Evolutionary conservation across 768 basidiomycete species (phyloP).

Genomic region (Butyriboletus loyo): DNA sequence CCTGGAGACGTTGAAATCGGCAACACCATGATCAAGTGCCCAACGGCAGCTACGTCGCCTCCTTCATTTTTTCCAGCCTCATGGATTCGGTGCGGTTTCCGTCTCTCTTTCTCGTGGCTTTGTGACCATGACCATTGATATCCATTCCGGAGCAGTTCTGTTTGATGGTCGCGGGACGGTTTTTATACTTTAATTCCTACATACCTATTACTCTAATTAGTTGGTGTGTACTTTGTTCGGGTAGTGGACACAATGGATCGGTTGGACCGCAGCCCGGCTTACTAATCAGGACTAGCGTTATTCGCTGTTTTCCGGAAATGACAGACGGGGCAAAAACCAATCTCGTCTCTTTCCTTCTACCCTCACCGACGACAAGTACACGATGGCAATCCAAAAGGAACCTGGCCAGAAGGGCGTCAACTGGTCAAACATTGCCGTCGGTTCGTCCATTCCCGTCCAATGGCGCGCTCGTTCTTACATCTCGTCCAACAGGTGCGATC

Average conservation of each 20-base stretch:
- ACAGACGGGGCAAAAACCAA: not conserved
- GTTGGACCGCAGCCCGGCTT: too few relatives aligned
- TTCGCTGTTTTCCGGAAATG: not conserved
- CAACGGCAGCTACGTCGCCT: constrained; percentile 2
- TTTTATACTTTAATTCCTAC: constrained; percentile 28
- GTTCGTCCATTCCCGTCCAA: constrained; percentile 44
- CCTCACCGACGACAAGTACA: constrained; percentile 18
- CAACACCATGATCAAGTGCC: constrained; percentile 25
- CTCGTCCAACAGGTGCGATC: constrained; percentile 64
- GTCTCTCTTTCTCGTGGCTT: constrained; percentile 23
- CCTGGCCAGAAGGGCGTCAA: constrained; percentile 89
- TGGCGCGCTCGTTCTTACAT: constrained; percentile 17
- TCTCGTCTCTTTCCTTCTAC: constrained; percentile 9
- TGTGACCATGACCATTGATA: constrained; percentile 11
- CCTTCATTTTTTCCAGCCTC: constrained; percentile 27
- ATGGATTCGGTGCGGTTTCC: constrained; percentile 34
- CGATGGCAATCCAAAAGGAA: constrained; percentile 80
- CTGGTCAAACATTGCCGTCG: constrained; percentile 95
- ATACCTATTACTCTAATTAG: constrained; percentile 27
- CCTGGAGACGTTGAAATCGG: constrained; percentile 45
- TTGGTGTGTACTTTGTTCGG: constrained; percentile 20
- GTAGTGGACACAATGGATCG: constrained; percentile 6
- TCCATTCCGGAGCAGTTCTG: constrained; percentile 7
- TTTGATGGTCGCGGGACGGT: constrained; percentile 6
- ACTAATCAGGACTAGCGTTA: too few relatives aligned